A percentile compares a stretch with the other conserved stretches of the same genome.
Conservation (phyloP, 495 filamentous ascomycete species). For the Neurospora tetraspora region DNA sequence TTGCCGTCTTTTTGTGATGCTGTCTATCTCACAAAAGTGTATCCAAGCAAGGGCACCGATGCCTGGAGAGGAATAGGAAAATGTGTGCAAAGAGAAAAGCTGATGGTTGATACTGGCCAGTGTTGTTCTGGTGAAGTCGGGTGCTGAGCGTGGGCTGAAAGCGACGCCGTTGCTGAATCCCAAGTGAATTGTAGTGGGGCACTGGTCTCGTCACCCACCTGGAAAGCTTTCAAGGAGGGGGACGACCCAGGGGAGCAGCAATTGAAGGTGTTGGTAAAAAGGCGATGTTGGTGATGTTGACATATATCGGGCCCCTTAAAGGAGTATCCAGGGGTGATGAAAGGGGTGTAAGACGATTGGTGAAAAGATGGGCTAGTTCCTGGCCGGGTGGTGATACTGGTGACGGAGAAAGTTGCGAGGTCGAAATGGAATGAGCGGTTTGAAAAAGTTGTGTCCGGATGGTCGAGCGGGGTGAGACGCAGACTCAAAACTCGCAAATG, state of each 20-base stretch:
- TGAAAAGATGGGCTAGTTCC: slow-evolving; percentile 5
- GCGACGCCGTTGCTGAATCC: background rate
- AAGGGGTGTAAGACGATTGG: slow-evolving; percentile 24
- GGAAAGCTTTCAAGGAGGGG: background rate
- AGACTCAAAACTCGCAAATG: background rate
- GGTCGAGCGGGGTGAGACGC: slow-evolving; percentile 19
- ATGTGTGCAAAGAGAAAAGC: background rate
- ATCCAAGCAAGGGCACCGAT: background rate
- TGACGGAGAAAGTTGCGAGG: slow-evolving; percentile 7
- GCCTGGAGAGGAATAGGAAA: background rate
- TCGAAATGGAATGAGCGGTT: background rate
- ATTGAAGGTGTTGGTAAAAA: background rate
- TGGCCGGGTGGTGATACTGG: slow-evolving; percentile 20
- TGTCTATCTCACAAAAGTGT: background rate
- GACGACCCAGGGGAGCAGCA: background rate
- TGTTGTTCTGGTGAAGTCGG: background rate
- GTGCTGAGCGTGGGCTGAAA: background rate
- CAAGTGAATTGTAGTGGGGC: background rate
- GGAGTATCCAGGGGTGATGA: background rate
- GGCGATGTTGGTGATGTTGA: background rate
- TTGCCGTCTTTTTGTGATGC: background rate
- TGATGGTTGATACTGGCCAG: background rate
- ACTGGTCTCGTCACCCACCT: background rate
- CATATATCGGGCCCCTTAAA: background rate
- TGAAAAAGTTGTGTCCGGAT: slow-evolving; percentile 5